phyloP scores from a whole-genome alignment of 768 basidiomycete genomes.

The Plicaturopsis crispa region DNA sequence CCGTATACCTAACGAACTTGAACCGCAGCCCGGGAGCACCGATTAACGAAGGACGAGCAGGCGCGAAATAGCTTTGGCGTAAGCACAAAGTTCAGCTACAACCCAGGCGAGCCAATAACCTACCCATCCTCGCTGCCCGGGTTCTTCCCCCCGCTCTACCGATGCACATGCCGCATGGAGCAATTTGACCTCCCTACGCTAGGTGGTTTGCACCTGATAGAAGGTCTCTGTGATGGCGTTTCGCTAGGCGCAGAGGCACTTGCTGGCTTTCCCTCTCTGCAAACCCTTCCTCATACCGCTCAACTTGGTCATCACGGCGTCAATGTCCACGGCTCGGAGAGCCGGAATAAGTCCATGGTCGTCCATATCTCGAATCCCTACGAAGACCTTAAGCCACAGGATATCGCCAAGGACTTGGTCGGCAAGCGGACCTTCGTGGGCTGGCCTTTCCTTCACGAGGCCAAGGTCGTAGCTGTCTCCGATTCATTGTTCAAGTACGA shows the following conservation, averaged over 20 bases:
- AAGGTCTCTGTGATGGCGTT: constrained; percentile 86
- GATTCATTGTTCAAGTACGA: constrained; percentile 87
- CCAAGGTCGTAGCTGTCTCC: constrained; percentile 77
- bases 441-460: constrained; percentile 97
- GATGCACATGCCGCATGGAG: constrained; percentile 74
- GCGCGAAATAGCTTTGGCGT: constrained; percentile 71
- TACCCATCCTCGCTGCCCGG: constrained; percentile 93
- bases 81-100: constrained; percentile 74
- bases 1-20: constrained; percentile 3
- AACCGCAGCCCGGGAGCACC: constrained; percentile 63
- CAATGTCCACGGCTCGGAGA: constrained; percentile 88
- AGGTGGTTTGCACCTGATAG: constrained; percentile 74
- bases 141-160: constrained; percentile 85
- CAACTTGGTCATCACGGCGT: constrained; percentile 81
- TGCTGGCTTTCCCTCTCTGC: constrained; percentile 93
- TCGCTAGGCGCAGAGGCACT: constrained; percentile 78
- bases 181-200: constrained; percentile 86
- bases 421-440: constrained; percentile 72
- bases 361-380: constrained; percentile 74
- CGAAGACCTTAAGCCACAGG: constrained; percentile 59
- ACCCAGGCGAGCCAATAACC: constrained; percentile 46
- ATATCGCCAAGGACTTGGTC: constrained; percentile 68
- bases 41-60: constrained; percentile 69
- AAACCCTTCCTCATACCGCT: constrained; percentile 78
- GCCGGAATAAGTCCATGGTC: constrained; percentile 89